Evolutionary conservation across 2,329 filamentous ascomycete genomes (phyloP).

Genomic region (Epichloe aotearoae): DNA sequence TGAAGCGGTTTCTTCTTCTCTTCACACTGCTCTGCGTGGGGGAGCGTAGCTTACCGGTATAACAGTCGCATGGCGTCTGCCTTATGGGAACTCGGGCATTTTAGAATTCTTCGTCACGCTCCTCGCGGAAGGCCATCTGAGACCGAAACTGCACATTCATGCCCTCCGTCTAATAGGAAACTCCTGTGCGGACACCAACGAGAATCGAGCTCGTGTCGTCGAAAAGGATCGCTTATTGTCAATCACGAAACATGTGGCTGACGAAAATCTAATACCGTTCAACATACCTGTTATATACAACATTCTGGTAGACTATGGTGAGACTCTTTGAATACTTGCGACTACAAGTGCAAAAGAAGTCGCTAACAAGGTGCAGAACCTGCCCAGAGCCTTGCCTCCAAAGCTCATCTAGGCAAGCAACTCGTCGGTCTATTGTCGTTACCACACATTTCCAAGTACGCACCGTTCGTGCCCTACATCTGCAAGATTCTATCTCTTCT

Average conservation of each 20-base stretch:
- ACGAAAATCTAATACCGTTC: conserved; percentile 36
- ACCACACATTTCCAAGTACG: conserved; percentile 27
- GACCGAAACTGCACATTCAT: conserved; percentile 36
- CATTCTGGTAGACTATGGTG: conserved; percentile 50
- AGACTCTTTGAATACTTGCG: conserved; percentile 9
- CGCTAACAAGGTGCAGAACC: conserved; percentile 29
- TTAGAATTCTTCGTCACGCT: conserved; percentile 41
- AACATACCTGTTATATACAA: conserved; percentile 49
- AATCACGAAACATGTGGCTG: conserved; percentile 34
- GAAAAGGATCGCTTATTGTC: conserved; percentile 31
- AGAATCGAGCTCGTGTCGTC: conserved; percentile 44
- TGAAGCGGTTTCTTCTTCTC: not conserved
- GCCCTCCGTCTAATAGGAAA: conserved; percentile 47
- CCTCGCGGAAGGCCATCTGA: conserved; percentile 25
- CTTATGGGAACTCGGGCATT: conserved; percentile 44
- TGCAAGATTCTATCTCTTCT: conserved; percentile 45
- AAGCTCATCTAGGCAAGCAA: conserved; percentile 34
- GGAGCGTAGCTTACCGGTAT: conserved; percentile 1
- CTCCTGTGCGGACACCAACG: conserved; percentile 49
- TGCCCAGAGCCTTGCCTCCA: conserved; percentile 41
- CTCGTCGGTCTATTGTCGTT: conserved; percentile 37
- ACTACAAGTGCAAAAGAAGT: not conserved
- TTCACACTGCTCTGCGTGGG: not conserved
- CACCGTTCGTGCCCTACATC: conserved; percentile 35
- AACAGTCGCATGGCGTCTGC: conserved; percentile 41